Evolutionary conservation across 1,284 basidiomycete genomes (phyloP), one percentile per base, ranked within the genome.

Genomic region (Fomitopsis pinicola): DNA sequence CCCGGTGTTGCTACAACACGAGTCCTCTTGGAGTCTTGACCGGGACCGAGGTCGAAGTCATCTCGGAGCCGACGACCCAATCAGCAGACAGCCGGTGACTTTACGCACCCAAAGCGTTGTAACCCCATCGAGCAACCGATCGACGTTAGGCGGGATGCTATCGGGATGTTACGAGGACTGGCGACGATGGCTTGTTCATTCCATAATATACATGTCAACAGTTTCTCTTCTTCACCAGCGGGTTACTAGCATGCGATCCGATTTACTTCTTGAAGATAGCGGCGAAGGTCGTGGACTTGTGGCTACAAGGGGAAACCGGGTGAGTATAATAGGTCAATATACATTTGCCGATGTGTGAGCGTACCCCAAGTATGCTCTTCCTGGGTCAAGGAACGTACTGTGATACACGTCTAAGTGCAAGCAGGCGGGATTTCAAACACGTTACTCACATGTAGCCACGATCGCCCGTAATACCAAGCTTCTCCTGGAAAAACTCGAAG

Each of bases 311-410:
- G 33, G 28, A 56, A 22, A 15, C 14, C 30, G 38, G 10, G 44
- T 40, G 35, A 36, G 17, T n/a, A 33, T 19, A 5, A 50, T n/a
- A 19, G 30, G 17, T 55, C 15, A 22, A 38, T 15, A 17, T 42
- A 57, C 19, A 14, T 42, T 0, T 7, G 38, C 46, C 12, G 10
- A 54, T 15, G 35, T 38, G 17, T 17, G 30, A 36, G 71, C 81
- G 61, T 69, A 88, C 87, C 84, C 86, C 42, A 87, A 60, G 69
- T 80, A 76, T 33, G 71, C 78, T 26, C 77, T 74, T 17, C 86
- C 87, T 19, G 87, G 85, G 65, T 89, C 87, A 60, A 75, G 67
- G 75, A 85, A 89, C 2, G 75, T 72, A 67, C 84, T 85, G 57
- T 19, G 55, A 46, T 19, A 58, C 45, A 38, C 19, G 63, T 36